A percentile compares a stretch with the other conserved stretches of the same genome.
Evolutionary conservation across 371 early-diverging fungal species (phyloP).

Genomic region (Ordospora pajunii): DNA sequence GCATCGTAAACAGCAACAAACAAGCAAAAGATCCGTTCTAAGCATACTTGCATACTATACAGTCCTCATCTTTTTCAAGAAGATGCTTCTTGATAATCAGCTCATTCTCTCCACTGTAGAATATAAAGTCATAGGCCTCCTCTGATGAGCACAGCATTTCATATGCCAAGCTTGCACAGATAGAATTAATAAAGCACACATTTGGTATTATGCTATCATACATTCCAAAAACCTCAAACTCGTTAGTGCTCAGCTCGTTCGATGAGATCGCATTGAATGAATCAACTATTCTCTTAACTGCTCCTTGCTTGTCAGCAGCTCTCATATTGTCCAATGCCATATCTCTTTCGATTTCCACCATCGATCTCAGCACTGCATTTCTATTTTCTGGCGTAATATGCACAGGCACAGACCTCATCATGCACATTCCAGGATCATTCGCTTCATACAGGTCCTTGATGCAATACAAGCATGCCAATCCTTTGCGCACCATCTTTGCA

Average conservation of each 20-base stretch:
- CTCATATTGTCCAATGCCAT: background rate
- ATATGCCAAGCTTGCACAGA: slow-evolving; percentile 46
- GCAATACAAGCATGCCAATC: slow-evolving; percentile 51
- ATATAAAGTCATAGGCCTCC: slow-evolving; percentile 40
- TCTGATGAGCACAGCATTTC: background rate
- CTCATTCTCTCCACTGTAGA: slow-evolving; percentile 21
- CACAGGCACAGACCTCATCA: slow-evolving; percentile 1
- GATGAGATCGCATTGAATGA: slow-evolving; percentile 25
- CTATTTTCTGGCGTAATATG: slow-evolving; percentile 9
- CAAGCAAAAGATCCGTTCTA: slow-evolving; percentile 4
- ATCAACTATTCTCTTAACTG: slow-evolving; percentile 13
- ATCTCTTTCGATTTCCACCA: background rate
- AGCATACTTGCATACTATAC: slow-evolving; percentile 39
- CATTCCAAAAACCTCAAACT: slow-evolving; percentile 27
- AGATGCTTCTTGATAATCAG: background rate
- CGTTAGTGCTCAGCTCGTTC: slow-evolving; percentile 11
- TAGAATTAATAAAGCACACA: slow-evolving; percentile 50
- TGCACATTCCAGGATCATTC: slow-evolving; percentile 1
- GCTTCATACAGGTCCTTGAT: slow-evolving; percentile 41
- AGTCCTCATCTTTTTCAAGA: slow-evolving; percentile 28
- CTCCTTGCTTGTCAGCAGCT: background rate
- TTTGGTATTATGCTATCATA: slow-evolving; percentile 37
- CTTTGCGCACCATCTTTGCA: slow-evolving; percentile 35
- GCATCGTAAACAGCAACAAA: background rate
- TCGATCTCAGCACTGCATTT: slow-evolving; percentile 15